Conservation (phyloP, 768 basidiomycete species). For the Panellus pusillus region DNA sequence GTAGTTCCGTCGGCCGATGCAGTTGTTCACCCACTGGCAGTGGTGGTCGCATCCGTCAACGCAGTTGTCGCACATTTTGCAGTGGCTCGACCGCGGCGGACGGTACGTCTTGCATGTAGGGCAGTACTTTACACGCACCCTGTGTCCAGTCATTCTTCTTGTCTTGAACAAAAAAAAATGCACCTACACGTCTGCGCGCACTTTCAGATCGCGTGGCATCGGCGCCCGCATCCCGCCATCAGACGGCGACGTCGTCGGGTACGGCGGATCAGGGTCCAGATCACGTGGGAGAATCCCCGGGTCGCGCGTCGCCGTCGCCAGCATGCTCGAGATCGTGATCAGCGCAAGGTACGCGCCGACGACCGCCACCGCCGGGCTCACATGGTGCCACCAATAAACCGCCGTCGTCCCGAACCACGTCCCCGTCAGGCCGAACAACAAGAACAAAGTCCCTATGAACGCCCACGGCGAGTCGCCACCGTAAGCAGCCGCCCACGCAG, state of each 20-base stretch:
- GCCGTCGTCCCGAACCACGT: constrained; percentile 89
- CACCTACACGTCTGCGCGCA: constrained; percentile 74
- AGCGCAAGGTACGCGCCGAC: constrained; percentile 53
- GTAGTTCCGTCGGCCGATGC: constrained; percentile 93
- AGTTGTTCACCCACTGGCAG: constrained; percentile 92
- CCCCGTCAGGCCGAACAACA: constrained; percentile 69
- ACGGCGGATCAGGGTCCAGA: constrained; percentile 84
- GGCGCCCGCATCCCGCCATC: constrained; percentile 65
- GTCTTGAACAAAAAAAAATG: constrained; percentile 3
- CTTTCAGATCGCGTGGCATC: constrained; percentile 78
- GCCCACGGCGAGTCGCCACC: constrained; percentile 88
- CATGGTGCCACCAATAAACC: constrained; percentile 85
- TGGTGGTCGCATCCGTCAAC: constrained; percentile 95
- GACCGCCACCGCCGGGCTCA: constrained; percentile 67
- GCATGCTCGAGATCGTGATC: constrained; percentile 73
- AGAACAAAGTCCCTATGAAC: constrained; percentile 61
- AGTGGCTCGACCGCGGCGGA: constrained; percentile 93
- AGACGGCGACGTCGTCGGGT: constrained; percentile 59
- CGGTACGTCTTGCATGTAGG: constrained; percentile 91
- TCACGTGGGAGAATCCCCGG: constrained; percentile 89
- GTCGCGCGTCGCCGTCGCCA: constrained; percentile 76
- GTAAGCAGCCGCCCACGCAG: constrained; percentile 71
- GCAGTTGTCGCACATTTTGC: constrained; percentile 97
- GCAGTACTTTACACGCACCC: constrained; percentile 92
- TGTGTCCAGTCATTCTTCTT: constrained; percentile 28